Conservation (phyloP, 768 basidiomycete genomes). For the Tricholoma bakamatsutake region DNA sequence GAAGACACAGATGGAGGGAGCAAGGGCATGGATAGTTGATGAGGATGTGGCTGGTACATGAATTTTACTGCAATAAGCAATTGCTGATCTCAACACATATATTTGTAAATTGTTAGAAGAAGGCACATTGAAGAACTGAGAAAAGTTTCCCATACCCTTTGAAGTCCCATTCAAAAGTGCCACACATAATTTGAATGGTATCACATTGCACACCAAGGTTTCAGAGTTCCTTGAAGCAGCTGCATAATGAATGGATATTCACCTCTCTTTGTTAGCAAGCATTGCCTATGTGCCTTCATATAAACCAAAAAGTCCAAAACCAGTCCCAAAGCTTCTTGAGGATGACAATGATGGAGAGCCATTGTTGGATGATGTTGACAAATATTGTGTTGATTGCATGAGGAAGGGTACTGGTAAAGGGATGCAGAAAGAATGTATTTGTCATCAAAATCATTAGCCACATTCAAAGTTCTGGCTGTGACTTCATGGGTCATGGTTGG, state of each 20-base stretch:
- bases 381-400: neutral
- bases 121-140: no score
- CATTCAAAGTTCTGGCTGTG: no score
- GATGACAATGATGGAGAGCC: constrained; percentile 6
- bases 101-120: no score
- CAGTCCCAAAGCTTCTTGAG: constrained; percentile 14
- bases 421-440: neutral
- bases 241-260: neutral
- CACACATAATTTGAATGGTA: neutral
- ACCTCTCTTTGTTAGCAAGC: neutral
- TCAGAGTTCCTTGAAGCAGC: neutral
- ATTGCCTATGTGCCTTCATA: constrained; percentile 10
- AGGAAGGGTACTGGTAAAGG: constrained; percentile 2
- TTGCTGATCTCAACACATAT: no score
- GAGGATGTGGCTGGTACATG: no score
- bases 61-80: no score
- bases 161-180: neutral
- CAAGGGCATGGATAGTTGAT: no score
- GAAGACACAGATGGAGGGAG: no score
- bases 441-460: neutral
- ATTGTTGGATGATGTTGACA: constrained; percentile 3
- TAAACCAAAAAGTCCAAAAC: constrained; percentile 12
- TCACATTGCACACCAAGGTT: neutral
- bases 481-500: no score
- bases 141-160: no score